Evolutionary conservation across 192 early-diverging fungal genomes (phyloP).

Genomic region (Tieghemiomyces parasiticus): DNA sequence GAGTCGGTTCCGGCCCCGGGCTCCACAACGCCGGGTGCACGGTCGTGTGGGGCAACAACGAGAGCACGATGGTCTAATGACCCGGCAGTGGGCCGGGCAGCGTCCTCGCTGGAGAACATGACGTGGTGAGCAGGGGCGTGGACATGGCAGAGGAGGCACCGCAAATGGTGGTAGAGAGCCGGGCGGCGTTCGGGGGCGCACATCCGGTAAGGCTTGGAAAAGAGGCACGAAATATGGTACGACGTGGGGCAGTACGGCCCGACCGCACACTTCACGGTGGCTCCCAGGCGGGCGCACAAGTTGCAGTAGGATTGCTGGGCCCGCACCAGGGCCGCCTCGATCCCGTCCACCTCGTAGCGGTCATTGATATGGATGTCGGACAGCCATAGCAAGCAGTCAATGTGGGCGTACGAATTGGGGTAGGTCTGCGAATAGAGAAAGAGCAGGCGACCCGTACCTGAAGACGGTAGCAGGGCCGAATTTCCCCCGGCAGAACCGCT

Average conservation of each 20-base stretch:
- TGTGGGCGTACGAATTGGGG: conserved; percentile 1
- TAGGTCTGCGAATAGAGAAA: conserved; percentile 3
- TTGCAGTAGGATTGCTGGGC: conserved; percentile 4
- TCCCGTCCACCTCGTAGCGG: conserved; percentile 4
- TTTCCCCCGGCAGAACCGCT: too few species aligned
- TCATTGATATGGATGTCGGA: conserved; percentile 8
- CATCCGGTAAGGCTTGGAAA: background rate
- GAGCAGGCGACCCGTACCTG: background rate
- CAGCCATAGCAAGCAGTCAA: conserved; percentile 3
- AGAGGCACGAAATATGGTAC: conserved; percentile 4
- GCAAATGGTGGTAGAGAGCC: conserved; percentile 3
- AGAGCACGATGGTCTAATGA: too few species aligned
- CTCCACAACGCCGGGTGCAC: too few species aligned
- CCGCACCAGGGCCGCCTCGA: conserved; percentile 4
- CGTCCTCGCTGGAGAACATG: background rate
- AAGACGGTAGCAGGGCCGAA: too few species aligned
- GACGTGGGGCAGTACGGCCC: background rate
- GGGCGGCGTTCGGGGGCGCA: background rate
- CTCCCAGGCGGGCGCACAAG: background rate
- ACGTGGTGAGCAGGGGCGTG: background rate
- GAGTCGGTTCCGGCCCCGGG: too few species aligned
- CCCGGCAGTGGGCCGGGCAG: too few species aligned
- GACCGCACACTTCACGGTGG: background rate
- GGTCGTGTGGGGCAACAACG: too few species aligned
- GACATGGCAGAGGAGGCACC: conserved; percentile 3